Evolutionary conservation across 768 basidiomycete species (phyloP).

Genomic region (Amanita fuliginea): DNA sequence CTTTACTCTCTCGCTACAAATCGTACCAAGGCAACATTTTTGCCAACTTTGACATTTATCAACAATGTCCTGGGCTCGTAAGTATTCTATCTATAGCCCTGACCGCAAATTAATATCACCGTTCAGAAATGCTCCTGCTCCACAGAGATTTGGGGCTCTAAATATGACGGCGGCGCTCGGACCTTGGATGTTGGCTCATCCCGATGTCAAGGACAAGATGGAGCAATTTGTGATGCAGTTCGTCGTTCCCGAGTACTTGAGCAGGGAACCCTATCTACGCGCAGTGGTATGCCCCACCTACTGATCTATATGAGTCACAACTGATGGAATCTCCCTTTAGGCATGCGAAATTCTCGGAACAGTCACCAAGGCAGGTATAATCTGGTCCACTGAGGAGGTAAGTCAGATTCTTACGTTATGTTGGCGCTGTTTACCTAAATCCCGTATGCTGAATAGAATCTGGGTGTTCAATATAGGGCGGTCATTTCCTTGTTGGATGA

Average conservation of each 20-base stretch:
- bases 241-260: conserved; percentile 63
- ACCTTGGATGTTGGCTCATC: conserved; percentile 75
- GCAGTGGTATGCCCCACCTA: conserved; percentile 49
- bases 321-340: conserved; percentile 21
- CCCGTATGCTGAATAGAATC: conserved; percentile 28
- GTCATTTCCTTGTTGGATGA: conserved; percentile 66
- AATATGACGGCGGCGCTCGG: conserved; percentile 73
- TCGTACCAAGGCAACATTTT: conserved; percentile 72
- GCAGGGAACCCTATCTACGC: conserved; percentile 61
- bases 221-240: conserved; percentile 67
- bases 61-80: conserved; percentile 62
- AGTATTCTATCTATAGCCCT: conserved; percentile 14
- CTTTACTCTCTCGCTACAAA: conserved; percentile 68
- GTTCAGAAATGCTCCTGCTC: conserved; percentile 31
- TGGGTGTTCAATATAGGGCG: conserved; percentile 53
- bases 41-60: conserved; percentile 71
- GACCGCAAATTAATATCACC: conserved; percentile 3
- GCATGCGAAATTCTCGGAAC: conserved; percentile 76
- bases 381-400: conserved; percentile 58
- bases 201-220: conserved; percentile 66
- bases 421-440: neutral
- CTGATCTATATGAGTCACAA: neutral
- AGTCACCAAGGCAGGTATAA: conserved; percentile 56
- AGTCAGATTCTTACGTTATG: conserved; percentile 3
- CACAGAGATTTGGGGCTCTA: conserved; percentile 75